Evolutionary conservation across 257 asterid species (phyloP).

Genomic region (Solanum boliviense): DNA sequence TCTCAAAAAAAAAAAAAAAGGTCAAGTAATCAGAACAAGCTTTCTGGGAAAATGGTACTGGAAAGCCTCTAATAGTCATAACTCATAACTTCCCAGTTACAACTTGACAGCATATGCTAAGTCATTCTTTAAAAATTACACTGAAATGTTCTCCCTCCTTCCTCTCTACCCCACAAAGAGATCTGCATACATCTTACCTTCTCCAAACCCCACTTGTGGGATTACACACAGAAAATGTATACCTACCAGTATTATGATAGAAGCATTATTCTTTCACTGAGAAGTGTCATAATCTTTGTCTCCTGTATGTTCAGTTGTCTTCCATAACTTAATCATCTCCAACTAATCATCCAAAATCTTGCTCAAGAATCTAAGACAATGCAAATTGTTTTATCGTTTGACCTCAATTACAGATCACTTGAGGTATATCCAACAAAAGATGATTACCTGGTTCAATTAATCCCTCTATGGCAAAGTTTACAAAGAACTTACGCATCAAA

Average conservation of each 20-base stretch:
- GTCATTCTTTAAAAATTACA: neutral
- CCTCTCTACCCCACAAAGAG: neutral
- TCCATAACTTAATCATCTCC: neutral
- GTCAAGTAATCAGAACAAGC: neutral
- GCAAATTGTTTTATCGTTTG: neutral
- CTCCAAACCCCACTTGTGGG: neutral
- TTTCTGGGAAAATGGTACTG: neutral
- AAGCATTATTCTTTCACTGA: neutral
- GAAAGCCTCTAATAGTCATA: neutral
- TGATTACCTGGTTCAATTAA: neutral
- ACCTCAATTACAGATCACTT: neutral
- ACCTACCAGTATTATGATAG: neutral
- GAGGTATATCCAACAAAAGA: neutral
- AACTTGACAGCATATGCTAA: neutral
- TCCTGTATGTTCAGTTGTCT: neutral
- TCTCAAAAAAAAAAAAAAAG: neutral
- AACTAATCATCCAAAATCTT: neutral
- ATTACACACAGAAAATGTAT: neutral
- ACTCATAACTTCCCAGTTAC: neutral
- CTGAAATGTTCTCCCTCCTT: neutral
- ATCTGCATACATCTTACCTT: neutral
- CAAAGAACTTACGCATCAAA: neutral
- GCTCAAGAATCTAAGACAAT: neutral
- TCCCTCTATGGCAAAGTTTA: neutral
- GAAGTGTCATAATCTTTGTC: neutral